phyloP scores from a whole-genome alignment of 352 stramenopile species.

The Globisporangium cederbergense region DNA sequence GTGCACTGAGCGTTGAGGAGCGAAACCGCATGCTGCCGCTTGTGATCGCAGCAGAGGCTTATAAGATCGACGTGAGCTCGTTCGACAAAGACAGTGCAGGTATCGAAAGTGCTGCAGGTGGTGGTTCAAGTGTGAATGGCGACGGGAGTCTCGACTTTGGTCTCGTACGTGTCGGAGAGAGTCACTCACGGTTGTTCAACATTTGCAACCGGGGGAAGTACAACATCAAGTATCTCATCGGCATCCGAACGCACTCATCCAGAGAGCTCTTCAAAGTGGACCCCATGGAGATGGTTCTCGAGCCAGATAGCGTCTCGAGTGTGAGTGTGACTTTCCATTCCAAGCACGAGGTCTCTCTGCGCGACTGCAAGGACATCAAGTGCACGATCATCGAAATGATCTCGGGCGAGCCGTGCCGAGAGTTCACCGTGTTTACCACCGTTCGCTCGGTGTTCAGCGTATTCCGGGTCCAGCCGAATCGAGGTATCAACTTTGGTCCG shows the following conservation, averaged over 20 bases:
- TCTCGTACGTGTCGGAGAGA: constrained; percentile 89
- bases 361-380: constrained; percentile 91
- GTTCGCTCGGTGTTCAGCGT: constrained; percentile 81
- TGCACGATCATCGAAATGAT: constrained; percentile 91
- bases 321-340: constrained; percentile 84
- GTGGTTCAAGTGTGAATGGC: constrained; percentile 17
- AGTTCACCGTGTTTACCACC: constrained; percentile 84
- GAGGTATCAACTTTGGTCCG: constrained; percentile 92
- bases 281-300: constrained; percentile 72
- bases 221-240: constrained; percentile 86
- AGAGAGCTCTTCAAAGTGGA: constrained; percentile 81
- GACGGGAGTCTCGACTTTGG: constrained; percentile 90
- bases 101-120: constrained; percentile 10
- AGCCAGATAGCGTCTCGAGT: constrained; percentile 55
- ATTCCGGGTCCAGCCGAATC: constrained; percentile 84
- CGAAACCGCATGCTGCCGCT: constrained; percentile 31
- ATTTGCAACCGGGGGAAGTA: constrained; percentile 94
- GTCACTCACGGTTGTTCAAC: constrained; percentile 69
- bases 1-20: constrained; percentile 42
- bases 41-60: constrained; percentile 77
- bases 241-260: constrained; percentile 40
- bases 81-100: constrained; percentile 51
- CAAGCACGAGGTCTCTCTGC: constrained; percentile 72
- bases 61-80: constrained; percentile 89
- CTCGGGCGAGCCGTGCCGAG: constrained; percentile 85